phyloP scores from a whole-genome alignment of 176 grass and related monocot genomes.

The Ensete ventricosum region DNA sequence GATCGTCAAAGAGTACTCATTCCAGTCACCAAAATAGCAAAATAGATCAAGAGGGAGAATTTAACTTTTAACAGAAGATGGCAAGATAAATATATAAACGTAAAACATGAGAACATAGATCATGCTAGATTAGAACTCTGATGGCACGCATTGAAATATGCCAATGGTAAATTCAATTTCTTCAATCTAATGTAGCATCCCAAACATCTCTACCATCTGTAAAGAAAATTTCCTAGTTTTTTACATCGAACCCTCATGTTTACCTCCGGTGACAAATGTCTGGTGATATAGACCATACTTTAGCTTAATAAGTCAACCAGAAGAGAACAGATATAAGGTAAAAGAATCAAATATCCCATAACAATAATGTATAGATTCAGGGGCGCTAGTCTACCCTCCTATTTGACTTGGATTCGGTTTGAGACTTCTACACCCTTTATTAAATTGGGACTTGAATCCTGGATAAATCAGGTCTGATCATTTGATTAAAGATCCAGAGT shows the following conservation, averaged over 20 bases:
- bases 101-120: neutral
- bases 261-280: no score
- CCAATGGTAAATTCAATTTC: neutral
- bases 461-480: neutral
- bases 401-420: constrained; percentile 1
- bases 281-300: no score
- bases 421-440: neutral
- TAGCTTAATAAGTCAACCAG: no score
- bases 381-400: neutral
- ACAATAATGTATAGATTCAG: no score
- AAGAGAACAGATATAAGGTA: no score
- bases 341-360: no score
- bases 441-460: neutral
- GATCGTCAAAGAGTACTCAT: constrained; percentile 18
- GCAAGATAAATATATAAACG: neutral
- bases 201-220: neutral
- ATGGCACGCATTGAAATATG: no score
- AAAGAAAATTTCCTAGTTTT: neutral
- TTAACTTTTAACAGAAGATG: neutral
- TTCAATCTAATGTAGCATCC: neutral
- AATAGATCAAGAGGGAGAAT: neutral
- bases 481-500: neutral
- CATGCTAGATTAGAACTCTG: no score
- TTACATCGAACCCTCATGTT: no score
- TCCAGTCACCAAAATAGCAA: neutral